Evolutionary conservation across 208 protist genomes (phyloP), one percentile per base, ranked within the genome.

Genomic region (Sergeia podlipaevii): DNA sequence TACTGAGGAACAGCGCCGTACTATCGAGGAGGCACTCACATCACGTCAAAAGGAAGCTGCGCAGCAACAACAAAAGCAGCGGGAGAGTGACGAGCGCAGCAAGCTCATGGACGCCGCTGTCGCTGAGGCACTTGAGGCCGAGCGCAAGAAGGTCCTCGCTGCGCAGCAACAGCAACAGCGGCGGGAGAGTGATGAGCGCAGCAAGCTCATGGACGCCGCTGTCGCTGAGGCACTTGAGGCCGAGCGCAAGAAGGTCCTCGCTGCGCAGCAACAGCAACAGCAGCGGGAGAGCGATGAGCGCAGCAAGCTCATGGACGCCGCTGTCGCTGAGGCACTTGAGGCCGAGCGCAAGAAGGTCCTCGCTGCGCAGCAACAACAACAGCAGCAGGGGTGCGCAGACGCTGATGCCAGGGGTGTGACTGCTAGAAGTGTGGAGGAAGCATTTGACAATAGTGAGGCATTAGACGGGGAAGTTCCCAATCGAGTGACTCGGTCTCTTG

Each of bases 21-120:
- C 17, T 13, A 41, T 66, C 21, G 50, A 52, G 28, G 38, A 58
- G 10, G 60, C 60, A 1, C 3, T 57, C 15, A 38, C 11, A 38
- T n/a, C 11, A 38, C 33, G 33, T 10, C 33, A 15, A 10, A 5
- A 36, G 34, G 5, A 38, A 33, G 0, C 48, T 30, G 15, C 32
- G 21, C 13, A 27, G 44, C 23, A 20, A 20, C 41, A 20, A 20
- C 41, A 46, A 20, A 10, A 46, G 41, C n/a, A 46, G 17, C n/a
- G 24, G 41, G 8, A 46, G 11, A 20, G 41, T 20, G 11, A 20
- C 10, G 17, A 17, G 8, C 41, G 41, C n/a, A n/a, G 8, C 41
- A 21, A 48, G 43, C 18, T 6, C 23, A 27, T 13, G 8, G 5
- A 27, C 13, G 43, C 32, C 6, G 43, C 5, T 15, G 18, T 4